A percentile compares a stretch with the other conserved stretches of the same genome.
These are phyloP conservation scores for Stachybotrys echinatus DNA, from an alignment of 2,329 filamentous ascomycete genomes.

Conservation along the genomic window DNA sequence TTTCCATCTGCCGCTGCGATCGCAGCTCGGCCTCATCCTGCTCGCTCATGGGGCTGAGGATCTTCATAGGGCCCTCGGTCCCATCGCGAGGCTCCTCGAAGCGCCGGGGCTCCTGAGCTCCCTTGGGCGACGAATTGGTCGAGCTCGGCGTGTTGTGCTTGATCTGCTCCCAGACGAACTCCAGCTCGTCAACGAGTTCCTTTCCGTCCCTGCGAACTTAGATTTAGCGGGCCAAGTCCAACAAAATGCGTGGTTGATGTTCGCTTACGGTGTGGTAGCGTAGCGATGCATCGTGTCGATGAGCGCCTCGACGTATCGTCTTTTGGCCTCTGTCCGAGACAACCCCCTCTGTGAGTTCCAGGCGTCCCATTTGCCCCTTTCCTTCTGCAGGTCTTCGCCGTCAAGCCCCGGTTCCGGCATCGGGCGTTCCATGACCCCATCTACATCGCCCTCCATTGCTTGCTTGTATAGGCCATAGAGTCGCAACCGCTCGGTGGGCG, in stretches of 20 bases:
- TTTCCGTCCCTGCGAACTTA: conserved; percentile 58
- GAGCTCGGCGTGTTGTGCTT: conserved; percentile 75
- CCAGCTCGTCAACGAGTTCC: conserved; percentile 88
- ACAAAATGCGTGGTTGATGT: background rate
- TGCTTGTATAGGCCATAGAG: conserved; percentile 99
- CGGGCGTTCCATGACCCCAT: conserved; percentile 87
- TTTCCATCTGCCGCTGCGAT: conserved; percentile 41
- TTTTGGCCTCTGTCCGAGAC: conserved; percentile 86
- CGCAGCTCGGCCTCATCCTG: conserved; percentile 63
- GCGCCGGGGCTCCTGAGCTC: conserved; percentile 31
- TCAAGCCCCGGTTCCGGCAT: conserved; percentile 40
- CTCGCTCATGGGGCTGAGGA: conserved; percentile 83
- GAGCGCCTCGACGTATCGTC: conserved; percentile 85
- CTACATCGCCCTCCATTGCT: conserved; percentile 96
- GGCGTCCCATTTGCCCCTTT: conserved; percentile 79
- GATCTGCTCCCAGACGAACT: conserved; percentile 99
- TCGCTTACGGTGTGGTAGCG: conserved; percentile 71
- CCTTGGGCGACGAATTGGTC: conserved; percentile 50
- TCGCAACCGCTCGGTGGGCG: conserved; percentile 75
- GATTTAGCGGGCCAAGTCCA: background rate
- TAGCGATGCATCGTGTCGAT: conserved; percentile 97
- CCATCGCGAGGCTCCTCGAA: conserved; percentile 43
- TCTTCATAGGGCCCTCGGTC: conserved; percentile 54
- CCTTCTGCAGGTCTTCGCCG: conserved; percentile 50
- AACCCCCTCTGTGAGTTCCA: conserved; percentile 87